A percentile compares a stretch with the other conserved stretches of the same genome.
These are phyloP conservation scores for Trypanosoma avium DNA, from an alignment of 208 protist genomes.

Conservation along the genomic window DNA sequence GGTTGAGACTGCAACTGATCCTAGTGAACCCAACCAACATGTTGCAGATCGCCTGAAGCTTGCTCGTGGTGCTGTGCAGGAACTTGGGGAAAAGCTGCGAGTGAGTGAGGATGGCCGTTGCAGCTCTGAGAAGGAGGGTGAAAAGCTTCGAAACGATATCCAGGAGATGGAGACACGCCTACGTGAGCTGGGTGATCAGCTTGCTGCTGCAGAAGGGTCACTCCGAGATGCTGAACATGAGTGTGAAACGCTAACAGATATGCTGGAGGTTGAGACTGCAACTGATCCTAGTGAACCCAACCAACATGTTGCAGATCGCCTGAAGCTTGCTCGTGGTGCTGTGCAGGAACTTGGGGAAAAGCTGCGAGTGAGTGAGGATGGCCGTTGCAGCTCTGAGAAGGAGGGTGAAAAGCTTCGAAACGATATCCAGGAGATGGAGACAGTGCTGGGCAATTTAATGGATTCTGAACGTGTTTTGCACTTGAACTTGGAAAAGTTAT, in stretches of 20 bases:
- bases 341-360: slow-evolving; percentile 3
- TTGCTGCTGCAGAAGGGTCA: not conserved
- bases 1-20: not conserved
- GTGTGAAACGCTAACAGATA: not conserved
- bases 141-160: not conserved
- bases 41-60: slow-evolving; percentile 1
- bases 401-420: slow-evolving; percentile 4
- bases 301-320: not conserved
- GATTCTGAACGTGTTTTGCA: too few species aligned
- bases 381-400: not conserved
- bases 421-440: slow-evolving; percentile 1
- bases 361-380: too few species aligned
- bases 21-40: not conserved
- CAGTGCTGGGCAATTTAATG: too few species aligned
- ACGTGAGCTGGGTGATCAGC: not conserved
- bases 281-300: not conserved
- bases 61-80: slow-evolving; percentile 5
- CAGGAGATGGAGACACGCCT: slow-evolving; percentile 2
- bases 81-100: not conserved
- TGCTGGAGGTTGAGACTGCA: slow-evolving; percentile 2
- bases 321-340: slow-evolving; percentile 1
- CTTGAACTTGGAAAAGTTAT: too few species aligned
- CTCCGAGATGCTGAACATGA: slow-evolving; percentile 7
- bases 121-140: not conserved
- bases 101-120: not conserved